A percentile compares a stretch with the other conserved stretches of the same genome.
Evolutionary conservation across 2,329 filamentous ascomycete species (phyloP).

Genomic region (Exophiala xenobiotica): DNA sequence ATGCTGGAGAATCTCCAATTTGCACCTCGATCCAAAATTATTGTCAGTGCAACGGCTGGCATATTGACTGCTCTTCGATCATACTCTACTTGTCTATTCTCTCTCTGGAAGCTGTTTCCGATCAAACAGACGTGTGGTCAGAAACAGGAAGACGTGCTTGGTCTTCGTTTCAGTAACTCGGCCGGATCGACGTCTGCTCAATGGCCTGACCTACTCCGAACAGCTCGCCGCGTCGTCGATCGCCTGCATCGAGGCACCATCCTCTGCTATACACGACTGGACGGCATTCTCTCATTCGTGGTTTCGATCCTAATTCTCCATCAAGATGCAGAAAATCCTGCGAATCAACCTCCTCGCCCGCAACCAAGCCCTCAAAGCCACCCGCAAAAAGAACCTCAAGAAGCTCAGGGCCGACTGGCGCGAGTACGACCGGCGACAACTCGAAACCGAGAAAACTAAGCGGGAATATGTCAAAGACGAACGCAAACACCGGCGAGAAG

Average conservation of each 20-base stretch:
- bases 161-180: not conserved
- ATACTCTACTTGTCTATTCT: not conserved
- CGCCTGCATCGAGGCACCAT: too few species aligned
- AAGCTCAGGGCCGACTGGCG: constrained; percentile 41
- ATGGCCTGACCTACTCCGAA: too few species aligned
- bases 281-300: not conserved
- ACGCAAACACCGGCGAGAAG: constrained; percentile 63
- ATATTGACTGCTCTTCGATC: not conserved
- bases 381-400: constrained; percentile 46
- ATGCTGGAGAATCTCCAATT: not conserved
- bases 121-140: too few species aligned
- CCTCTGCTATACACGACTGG: not conserved
- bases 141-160: not conserved
- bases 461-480: constrained; percentile 47
- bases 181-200: too few species aligned
- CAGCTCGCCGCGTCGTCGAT: too few species aligned
- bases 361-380: constrained; percentile 58
- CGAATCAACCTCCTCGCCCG: constrained; percentile 66
- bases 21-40: not conserved
- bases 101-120: too few species aligned
- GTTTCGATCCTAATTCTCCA: not conserved
- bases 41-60: not conserved
- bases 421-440: constrained; percentile 34
- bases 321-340: constrained; percentile 69
- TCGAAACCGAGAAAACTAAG: constrained; percentile 30